These are phyloP conservation scores for Thermomucor indicae-seudaticae DNA, from an alignment of 371 early-diverging fungal species.

Conservation along the genomic window DNA sequence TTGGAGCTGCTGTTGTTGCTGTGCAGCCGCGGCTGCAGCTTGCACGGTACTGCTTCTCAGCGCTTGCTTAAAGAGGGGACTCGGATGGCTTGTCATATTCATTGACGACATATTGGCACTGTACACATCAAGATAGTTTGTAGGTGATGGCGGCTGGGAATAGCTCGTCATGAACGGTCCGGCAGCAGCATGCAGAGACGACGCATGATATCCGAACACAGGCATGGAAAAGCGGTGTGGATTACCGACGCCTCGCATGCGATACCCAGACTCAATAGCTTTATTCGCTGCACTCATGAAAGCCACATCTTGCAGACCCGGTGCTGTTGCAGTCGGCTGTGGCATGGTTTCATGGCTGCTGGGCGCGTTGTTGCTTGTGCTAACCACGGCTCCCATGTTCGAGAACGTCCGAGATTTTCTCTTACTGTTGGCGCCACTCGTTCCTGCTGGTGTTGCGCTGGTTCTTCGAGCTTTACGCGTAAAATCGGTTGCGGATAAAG, in stretches of 20 bases:
- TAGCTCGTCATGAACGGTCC: constrained; percentile 6
- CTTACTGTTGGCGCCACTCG: neutral
- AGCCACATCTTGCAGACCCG: no score
- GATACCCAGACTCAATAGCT: neutral
- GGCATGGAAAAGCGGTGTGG: constrained; percentile 30
- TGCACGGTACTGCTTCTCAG: constrained; percentile 8
- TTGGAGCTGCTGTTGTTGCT: constrained; percentile 7
- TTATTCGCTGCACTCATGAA: no score
- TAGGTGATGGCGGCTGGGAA: constrained; percentile 10
- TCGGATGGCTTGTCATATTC: constrained; percentile 5
- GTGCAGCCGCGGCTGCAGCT: constrained; percentile 10
- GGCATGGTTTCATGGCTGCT: neutral
- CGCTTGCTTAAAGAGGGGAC: constrained; percentile 14
- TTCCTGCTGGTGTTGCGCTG: neutral
- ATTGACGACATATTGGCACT: neutral
- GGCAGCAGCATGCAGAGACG: neutral
- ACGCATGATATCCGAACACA: constrained; percentile 7
- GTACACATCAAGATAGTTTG: neutral
- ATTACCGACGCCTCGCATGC: constrained; percentile 8
- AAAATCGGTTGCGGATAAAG: neutral
- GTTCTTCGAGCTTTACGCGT: constrained; percentile 5
- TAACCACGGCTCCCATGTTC: neutral
- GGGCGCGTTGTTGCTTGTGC: neutral
- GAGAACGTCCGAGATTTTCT: constrained; percentile 8
- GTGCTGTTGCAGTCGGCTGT: neutral